phyloP scores from a whole-genome alignment of 1,139 yeast genomes.

The Kodamaea anthophila region DNA sequence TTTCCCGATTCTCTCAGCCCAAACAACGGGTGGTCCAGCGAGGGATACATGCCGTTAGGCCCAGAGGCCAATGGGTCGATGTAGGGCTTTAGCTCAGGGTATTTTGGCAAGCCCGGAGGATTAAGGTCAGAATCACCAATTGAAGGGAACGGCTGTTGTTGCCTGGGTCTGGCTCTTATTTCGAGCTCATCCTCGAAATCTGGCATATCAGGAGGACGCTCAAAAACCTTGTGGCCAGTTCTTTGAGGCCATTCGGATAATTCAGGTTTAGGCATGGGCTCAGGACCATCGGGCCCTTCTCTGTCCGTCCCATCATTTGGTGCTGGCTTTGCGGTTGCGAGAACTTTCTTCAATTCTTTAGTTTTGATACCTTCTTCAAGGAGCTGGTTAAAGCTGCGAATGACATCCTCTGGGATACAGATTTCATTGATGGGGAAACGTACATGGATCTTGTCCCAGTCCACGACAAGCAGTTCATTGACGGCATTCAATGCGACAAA shows the following conservation, averaged over 20 bases:
- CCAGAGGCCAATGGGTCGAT: constrained; percentile 26
- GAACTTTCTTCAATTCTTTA: neutral
- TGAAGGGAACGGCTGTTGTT: constrained; percentile 18
- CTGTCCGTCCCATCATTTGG: too few relatives aligned
- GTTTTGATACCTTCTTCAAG: constrained; percentile 7
- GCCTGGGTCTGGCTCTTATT: constrained; percentile 10
- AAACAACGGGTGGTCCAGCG: constrained; percentile 46
- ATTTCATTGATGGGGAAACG: constrained; percentile 23
- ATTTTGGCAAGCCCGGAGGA: constrained; percentile 41
- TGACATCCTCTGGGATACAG: constrained; percentile 19
- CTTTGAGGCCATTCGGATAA: too few relatives aligned
- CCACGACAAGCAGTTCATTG: constrained; percentile 19
- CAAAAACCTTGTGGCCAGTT: neutral
- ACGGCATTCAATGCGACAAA: constrained; percentile 13
- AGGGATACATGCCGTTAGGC: constrained; percentile 46
- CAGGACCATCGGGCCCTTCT: too few relatives aligned
- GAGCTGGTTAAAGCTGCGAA: constrained; percentile 17
- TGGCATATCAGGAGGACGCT: constrained; percentile 20
- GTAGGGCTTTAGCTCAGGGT: constrained; percentile 39
- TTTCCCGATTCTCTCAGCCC: constrained; percentile 18
- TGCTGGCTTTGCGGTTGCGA: neutral
- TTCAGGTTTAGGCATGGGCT: too few relatives aligned
- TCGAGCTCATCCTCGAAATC: constrained; percentile 25
- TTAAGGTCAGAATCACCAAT: constrained; percentile 48
- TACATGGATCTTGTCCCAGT: constrained; percentile 17